Base-by-base conservation (phyloP, 305 asterid species). In the Lippia alba region DNA sequence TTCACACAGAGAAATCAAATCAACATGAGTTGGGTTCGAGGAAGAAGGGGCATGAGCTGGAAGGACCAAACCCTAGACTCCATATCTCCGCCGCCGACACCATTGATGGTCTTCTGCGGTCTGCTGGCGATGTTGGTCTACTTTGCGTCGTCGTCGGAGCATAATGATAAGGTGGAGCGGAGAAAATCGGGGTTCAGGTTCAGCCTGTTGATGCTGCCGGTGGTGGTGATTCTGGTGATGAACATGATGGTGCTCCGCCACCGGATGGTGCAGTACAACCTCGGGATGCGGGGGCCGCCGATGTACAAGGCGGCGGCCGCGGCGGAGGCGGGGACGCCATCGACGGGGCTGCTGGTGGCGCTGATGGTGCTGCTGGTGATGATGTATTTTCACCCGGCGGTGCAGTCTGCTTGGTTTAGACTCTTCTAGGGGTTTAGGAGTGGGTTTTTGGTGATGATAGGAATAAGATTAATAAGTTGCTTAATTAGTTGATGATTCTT, bases 1-100 rank as follows among this genome's bases (percentile, higher is more conserved):
- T 0, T 12, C 6, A 14, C 4, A 49, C 7, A 50, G 18, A 48
- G 18, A 3, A 4, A 12, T 18, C 1, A 44, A 3, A 44, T 14
- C 8, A 16, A 19, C 36, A 86, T 85, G 93, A 81, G 72, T 48
- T 82, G 81, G 83, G 72, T 78, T 9, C 55, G 75, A 10, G 86
- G 74, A 41, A 85, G 86, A 39, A 82, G 83, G 55, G 88, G 86
- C 0, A 61, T 81, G 11, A 86, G 94, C 83, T 87, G 97, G 96
- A 83, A 71, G 53, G 96, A 88, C 74, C 88, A 82, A 78, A 79
- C 90, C 76, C 75, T 85, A 32, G 83, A 79, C 46, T 90, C 96
- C 33, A 0, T 83, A 11, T 71, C 96, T 0, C 66, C 93, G 1
- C 97, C 98, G 0, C 97, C 96, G 4, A 6, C 71, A 40, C 91